Conservation (phyloP, 495 filamentous ascomycete species). For the Xylaria grammica region DNA sequence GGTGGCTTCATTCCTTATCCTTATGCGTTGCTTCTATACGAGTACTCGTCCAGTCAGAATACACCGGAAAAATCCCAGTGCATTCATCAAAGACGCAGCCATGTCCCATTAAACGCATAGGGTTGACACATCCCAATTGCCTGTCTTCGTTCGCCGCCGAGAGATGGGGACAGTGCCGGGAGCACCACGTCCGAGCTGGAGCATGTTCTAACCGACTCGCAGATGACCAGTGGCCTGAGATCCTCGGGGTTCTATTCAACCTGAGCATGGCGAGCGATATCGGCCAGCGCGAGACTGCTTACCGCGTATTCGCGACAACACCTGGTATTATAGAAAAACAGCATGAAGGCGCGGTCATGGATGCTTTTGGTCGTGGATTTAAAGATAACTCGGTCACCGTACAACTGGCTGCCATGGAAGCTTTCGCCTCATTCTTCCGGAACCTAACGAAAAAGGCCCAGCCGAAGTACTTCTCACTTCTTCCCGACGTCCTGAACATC, state of each 20-base stretch:
- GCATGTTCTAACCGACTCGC: constrained; percentile 34
- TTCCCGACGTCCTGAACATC: constrained; percentile 90
- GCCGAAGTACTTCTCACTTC: constrained; percentile 80
- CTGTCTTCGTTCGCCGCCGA: background rate
- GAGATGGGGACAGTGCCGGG: background rate
- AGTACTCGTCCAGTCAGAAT: background rate
- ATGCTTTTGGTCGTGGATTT: constrained; percentile 88
- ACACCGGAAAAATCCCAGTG: background rate
- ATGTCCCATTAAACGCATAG: background rate
- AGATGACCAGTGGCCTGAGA: constrained; percentile 90
- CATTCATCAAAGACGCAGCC: too few relatives aligned
- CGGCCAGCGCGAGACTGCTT: constrained; percentile 85
- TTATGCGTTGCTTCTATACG: background rate
- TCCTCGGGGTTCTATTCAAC: constrained; percentile 82
- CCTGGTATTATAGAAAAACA: constrained; percentile 96
- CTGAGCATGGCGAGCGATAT: constrained; percentile 83
- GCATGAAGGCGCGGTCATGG: constrained; percentile 83
- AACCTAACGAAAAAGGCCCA: constrained; percentile 85
- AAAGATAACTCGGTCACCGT: constrained; percentile 83
- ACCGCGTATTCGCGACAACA: constrained; percentile 91
- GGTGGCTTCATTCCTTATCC: background rate
- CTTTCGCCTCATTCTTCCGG: constrained; percentile 94
- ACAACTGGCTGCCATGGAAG: constrained; percentile 93
- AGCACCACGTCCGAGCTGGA: background rate
- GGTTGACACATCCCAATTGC: background rate